phyloP scores from a whole-genome alignment of 129 eudicot species.

The Artemisia annua region DNA sequence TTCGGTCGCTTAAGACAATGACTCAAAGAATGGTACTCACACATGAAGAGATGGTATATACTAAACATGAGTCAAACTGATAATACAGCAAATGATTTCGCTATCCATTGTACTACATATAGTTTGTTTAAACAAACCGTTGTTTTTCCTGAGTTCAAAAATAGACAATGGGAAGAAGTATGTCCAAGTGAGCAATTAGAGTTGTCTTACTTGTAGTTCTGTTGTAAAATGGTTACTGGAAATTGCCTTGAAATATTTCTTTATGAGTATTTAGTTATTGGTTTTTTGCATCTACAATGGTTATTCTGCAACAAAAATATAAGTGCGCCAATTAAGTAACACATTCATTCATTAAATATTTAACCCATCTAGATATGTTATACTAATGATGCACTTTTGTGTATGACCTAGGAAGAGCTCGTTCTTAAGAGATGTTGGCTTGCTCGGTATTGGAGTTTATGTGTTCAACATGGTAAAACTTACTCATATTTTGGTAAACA shows the following conservation, averaged over 20 bases:
- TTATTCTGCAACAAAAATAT: neutral
- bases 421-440: conserved; percentile 95
- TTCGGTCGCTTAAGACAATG: conserved; percentile 60
- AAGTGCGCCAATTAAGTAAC: neutral
- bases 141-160: neutral
- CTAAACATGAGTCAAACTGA: conserved; percentile 9
- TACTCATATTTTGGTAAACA: neutral
- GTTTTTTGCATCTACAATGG: conserved; percentile 8
- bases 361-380: conserved; percentile 21
- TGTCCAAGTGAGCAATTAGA: no score
- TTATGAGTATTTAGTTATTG: neutral
- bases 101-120: conserved; percentile 1
- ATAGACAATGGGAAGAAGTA: no score
- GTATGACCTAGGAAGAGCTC: conserved; percentile 68
- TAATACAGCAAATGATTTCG: neutral
- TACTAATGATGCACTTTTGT: conserved; percentile 25
- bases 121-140: neutral
- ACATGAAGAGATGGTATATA: conserved; percentile 77
- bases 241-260: neutral
- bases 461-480: conserved; percentile 69
- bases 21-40: conserved; percentile 77
- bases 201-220: neutral
- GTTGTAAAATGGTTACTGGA: neutral
- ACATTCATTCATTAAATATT: neutral
- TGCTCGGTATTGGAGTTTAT: conserved; percentile 79